A percentile compares a stretch with the other conserved stretches of the same genome.
Conservation (phyloP, 371 early-diverging fungal species). For the Massospora cicadina region DNA sequence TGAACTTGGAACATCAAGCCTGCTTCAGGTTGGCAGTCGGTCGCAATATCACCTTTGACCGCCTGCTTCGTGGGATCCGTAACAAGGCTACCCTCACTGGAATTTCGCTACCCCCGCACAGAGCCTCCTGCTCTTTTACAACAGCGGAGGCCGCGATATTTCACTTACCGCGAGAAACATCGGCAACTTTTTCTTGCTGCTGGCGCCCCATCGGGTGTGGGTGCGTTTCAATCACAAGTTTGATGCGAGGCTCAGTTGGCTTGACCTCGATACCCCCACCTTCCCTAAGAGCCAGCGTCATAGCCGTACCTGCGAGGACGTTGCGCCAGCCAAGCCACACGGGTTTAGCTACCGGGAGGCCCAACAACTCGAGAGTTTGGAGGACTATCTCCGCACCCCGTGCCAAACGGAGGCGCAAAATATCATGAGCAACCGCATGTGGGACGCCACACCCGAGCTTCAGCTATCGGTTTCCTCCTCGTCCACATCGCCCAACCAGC, state of each 20-base stretch:
- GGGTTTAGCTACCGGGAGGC: neutral
- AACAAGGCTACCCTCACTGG: neutral
- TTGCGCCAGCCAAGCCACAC: neutral
- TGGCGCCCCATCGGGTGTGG: neutral
- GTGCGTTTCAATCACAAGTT: neutral
- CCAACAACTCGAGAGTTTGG: neutral
- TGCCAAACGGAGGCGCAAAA: neutral
- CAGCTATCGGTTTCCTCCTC: neutral
- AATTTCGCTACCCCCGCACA: neutral
- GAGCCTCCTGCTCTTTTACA: neutral
- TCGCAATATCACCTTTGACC: neutral
- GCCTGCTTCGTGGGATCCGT: neutral
- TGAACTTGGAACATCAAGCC: neutral
- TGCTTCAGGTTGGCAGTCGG: neutral
- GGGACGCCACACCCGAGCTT: slow-evolving; percentile 1
- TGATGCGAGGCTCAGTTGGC: neutral
- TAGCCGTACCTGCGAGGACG: neutral
- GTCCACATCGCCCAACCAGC: neutral
- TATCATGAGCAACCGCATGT: neutral
- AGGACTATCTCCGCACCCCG: slow-evolving; percentile 1
- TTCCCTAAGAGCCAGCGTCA: neutral
- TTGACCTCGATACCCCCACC: neutral
- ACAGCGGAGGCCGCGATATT: neutral
- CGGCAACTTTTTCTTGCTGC: neutral
- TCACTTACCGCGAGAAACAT: neutral